A percentile compares a stretch with the other conserved stretches of the same genome.
These are phyloP conservation scores for Lactarius pseudohatsudake DNA, from an alignment of 768 basidiomycete genomes.

Conservation along the genomic window DNA sequence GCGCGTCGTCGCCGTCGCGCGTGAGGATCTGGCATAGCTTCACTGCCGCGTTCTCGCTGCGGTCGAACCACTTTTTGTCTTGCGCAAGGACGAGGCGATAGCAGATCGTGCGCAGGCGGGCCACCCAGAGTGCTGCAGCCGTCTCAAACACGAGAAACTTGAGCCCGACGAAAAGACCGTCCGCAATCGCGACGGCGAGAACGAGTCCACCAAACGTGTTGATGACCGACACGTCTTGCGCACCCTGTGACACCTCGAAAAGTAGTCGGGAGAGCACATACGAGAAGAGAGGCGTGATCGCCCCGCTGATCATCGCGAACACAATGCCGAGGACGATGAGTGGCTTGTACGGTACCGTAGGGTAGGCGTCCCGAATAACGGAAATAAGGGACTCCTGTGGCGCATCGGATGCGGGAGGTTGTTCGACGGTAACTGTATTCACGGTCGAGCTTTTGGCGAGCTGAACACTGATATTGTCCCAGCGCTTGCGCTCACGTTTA, in stretches of 20 bases:
- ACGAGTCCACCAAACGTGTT: slow-evolving; percentile 72
- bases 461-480: slow-evolving; percentile 34
- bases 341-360: slow-evolving; percentile 72
- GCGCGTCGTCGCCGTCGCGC: slow-evolving; percentile 89
- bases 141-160: slow-evolving; percentile 84
- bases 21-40: slow-evolving; percentile 72
- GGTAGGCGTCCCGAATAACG: slow-evolving; percentile 58
- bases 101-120: slow-evolving; percentile 54
- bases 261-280: slow-evolving; percentile 82
- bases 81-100: slow-evolving; percentile 66
- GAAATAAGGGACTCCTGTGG: slow-evolving; percentile 42
- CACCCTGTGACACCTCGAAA: slow-evolving; percentile 71
- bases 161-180: slow-evolving; percentile 71
- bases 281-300: slow-evolving; percentile 91
- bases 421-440: slow-evolving; percentile 25
- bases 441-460: slow-evolving; percentile 33
- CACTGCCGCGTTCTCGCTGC: slow-evolving; percentile 54
- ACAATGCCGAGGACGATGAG: slow-evolving; percentile 68
- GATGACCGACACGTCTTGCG: slow-evolving; percentile 57
- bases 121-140: slow-evolving; percentile 73
- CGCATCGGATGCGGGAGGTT: slow-evolving; percentile 20
- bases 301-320: slow-evolving; percentile 69
- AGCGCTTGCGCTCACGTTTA: slow-evolving; percentile 38
- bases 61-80: slow-evolving; percentile 88
- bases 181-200: slow-evolving; percentile 68